Evolutionary conservation across 768 basidiomycete genomes (phyloP), one percentile per base, ranked within the genome.

Genomic region (Leccinum uliginosum): DNA sequence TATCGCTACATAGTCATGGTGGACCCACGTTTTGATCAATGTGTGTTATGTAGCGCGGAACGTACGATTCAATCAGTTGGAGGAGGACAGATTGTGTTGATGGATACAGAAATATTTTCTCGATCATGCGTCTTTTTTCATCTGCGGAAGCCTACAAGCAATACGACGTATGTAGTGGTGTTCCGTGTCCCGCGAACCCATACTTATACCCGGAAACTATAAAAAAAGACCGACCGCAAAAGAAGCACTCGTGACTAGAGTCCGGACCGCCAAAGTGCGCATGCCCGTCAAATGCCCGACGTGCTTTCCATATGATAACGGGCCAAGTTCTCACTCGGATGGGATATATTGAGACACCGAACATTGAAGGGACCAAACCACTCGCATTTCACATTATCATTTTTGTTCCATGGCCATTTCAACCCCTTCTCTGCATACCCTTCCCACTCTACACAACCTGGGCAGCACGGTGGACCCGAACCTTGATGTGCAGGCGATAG

Each of bases 401-500:
- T 43, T 12, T 46, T 21, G 51, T 14, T 40, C 45, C 54, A 65
- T 65, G 64, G 6, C 40, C 17, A 30, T n/a, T 21, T 34, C 58
- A 27, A 46, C 38, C 6, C 12, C 53, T 19, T 43, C 40, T n/a
- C n/a, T n/a, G 15, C 48, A 44, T 9, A 40, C 24, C n/a, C 63
- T 69, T 51, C 68, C 68, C 23, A 69, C 68, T 30, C 63, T 69
- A 19, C 55, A 54, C 4, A 58, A 19, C 46, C 66, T 71, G 1
- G 56, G 70, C 21, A 62, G 59, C 21, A 44, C 56, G 45, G 46
- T 73, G 32, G 66, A 73, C 17, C 58, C 67, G 6, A 66, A 74
- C 34, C 58, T 79, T 48, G 73, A 81, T 46, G 73, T 71, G 1
- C 59, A 59, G 11, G 60, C 65, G 1, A 60, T 81, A 35, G 78